A percentile compares a stretch with the other conserved stretches of the same genome.
phyloP scores from a whole-genome alignment of 768 basidiomycete genomes.

The Symmetrospora coprosmae region DNA sequence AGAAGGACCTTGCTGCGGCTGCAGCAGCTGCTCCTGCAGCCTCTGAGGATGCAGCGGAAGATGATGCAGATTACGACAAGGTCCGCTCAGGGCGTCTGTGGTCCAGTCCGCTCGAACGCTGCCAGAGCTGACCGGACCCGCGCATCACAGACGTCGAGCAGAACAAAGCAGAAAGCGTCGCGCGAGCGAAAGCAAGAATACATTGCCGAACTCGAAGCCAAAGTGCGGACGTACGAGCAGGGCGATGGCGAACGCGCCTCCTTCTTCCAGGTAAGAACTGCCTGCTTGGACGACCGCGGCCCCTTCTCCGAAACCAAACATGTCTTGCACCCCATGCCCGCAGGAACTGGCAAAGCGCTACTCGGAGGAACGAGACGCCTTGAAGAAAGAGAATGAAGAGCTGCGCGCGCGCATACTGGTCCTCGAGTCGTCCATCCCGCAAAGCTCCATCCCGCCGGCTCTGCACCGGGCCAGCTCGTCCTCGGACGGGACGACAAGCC shows the following conservation, averaged over 20 bases:
- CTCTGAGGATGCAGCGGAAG: neutral
- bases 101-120: neutral
- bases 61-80: slow-evolving; percentile 9
- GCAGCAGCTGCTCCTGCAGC: neutral
- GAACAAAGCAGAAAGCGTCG: slow-evolving; percentile 25
- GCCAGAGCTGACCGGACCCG: neutral
- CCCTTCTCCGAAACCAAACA: too few relatives aligned
- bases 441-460: neutral
- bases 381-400: slow-evolving; percentile 19
- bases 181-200: slow-evolving; percentile 31
- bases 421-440: neutral
- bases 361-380: slow-evolving; percentile 7
- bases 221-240: slow-evolving; percentile 16
- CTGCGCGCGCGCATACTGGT: neutral
- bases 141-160: neutral
- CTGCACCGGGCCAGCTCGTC: neutral
- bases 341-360: slow-evolving; percentile 13
- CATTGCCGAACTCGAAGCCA: slow-evolving; percentile 29
- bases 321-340: too few relatives aligned
- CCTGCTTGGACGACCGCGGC: neutral
- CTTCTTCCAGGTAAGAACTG: slow-evolving; percentile 13
- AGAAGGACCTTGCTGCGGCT: slow-evolving; percentile 13
- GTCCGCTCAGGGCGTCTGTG: neutral
- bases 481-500: neutral
- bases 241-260: slow-evolving; percentile 21